A percentile compares a stretch with the other conserved stretches of the same genome.
Evolutionary conservation across 2,329 filamentous ascomycete genomes (phyloP).

Genomic region (Peltaster fructicola): DNA sequence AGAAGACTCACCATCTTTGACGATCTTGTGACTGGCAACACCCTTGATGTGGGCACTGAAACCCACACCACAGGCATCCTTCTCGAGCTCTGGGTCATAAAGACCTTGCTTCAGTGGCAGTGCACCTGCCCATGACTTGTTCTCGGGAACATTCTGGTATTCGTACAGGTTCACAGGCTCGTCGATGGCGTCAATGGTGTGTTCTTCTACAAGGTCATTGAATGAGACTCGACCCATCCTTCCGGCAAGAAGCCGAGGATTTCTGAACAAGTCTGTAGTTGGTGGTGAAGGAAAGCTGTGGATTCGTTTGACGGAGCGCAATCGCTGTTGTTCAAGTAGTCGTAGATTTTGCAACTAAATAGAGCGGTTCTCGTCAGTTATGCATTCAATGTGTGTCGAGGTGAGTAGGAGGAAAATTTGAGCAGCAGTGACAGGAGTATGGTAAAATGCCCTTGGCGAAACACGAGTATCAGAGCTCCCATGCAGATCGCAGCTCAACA

Average conservation of each 20-base stretch:
- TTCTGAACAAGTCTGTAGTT: too few relatives aligned
- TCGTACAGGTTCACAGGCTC: constrained; percentile 51
- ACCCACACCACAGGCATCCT: constrained; percentile 98
- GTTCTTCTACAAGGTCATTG: constrained; percentile 31
- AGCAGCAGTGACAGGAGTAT: too few relatives aligned
- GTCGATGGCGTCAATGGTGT: constrained; percentile 28
- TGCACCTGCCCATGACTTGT: constrained; percentile 87
- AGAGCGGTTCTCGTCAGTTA: too few relatives aligned
- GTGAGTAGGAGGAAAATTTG: too few relatives aligned
- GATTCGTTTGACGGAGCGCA: too few relatives aligned
- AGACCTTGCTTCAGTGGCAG: constrained; percentile 96
- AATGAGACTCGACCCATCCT: constrained; percentile 37
- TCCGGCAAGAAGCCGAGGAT: constrained; percentile 36
- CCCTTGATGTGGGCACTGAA: constrained; percentile 99
- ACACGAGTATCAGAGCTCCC: too few relatives aligned
- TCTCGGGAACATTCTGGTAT: constrained; percentile 60
- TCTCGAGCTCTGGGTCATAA: constrained; percentile 89
- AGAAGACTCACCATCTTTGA: constrained; percentile 69
- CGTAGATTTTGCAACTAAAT: too few relatives aligned
- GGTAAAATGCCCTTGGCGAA: too few relatives aligned
- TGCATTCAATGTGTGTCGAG: too few relatives aligned
- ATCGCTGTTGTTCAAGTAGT: too few relatives aligned
- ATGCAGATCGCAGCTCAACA: too few relatives aligned
- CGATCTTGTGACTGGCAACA: constrained; percentile 91
- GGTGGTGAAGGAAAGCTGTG: too few relatives aligned